Percentiles rank a stretch among this genome's conserved stretches.
phyloP scores from a whole-genome alignment of 371 early-diverging fungal genomes.

The Mucor piriformis region DNA sequence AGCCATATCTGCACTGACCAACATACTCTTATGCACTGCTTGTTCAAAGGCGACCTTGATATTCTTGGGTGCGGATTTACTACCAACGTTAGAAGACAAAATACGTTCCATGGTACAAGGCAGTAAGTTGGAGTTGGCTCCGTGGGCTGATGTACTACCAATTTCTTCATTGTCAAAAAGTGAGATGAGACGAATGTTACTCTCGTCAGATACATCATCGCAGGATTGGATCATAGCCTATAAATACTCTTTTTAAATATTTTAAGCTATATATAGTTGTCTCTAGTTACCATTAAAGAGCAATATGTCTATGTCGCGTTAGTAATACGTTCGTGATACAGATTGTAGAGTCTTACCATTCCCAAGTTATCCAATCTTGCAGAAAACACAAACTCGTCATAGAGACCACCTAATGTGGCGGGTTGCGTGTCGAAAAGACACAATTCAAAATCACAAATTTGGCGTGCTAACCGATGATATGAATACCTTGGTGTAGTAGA shows the following conservation, averaged over 20 bases:
- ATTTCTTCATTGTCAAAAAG: slow-evolving; percentile 98
- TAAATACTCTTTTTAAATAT: background rate
- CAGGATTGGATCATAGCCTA: slow-evolving; percentile 61
- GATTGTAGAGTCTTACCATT: slow-evolving; percentile 55
- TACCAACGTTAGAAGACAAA: slow-evolving; percentile 32
- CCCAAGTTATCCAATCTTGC: slow-evolving; percentile 92
- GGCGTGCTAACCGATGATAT: slow-evolving; percentile 49
- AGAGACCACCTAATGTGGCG: slow-evolving; percentile 81
- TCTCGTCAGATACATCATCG: slow-evolving; percentile 51
- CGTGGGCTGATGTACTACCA: slow-evolving; percentile 88
- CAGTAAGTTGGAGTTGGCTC: slow-evolving; percentile 88
- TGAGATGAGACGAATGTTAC: slow-evolving; percentile 80
- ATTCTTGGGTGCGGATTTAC: slow-evolving; percentile 15
- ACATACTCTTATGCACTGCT: slow-evolving; percentile 76
- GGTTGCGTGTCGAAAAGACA: slow-evolving; percentile 84
- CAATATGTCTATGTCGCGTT: slow-evolving; percentile 5
- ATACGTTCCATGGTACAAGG: slow-evolving; percentile 71
- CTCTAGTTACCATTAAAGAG: background rate
- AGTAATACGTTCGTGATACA: no score
- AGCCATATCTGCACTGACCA: slow-evolving; percentile 93
- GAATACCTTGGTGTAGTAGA: no score
- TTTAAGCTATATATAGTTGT: background rate
- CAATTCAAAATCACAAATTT: slow-evolving; percentile 93
- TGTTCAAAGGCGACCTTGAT: slow-evolving; percentile 68
- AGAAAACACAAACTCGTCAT: slow-evolving; percentile 90